These are phyloP conservation scores for Apiospora saccharicola DNA, from an alignment of 2,329 filamentous ascomycete species.

Conservation along the genomic window DNA sequence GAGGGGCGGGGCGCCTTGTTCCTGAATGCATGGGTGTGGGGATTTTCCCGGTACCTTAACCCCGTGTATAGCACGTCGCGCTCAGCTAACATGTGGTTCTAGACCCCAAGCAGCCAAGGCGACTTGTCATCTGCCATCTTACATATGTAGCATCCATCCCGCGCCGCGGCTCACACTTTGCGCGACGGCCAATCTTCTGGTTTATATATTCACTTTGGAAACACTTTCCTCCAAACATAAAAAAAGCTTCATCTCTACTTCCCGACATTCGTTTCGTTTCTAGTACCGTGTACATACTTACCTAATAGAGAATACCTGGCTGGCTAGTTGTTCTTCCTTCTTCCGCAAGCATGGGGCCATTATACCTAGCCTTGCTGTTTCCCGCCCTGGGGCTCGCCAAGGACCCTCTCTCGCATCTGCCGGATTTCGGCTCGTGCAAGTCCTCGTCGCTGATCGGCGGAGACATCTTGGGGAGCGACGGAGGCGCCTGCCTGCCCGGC, in stretches of 20 bases:
- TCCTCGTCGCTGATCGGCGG: conserved; percentile 3
- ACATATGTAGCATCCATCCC: neutral
- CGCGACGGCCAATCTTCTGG: neutral
- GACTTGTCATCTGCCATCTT: conserved; percentile 15
- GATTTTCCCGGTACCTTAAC: neutral
- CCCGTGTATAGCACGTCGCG: neutral
- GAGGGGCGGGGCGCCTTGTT: conserved; percentile 15
- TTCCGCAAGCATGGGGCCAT: neutral
- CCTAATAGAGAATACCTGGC: neutral
- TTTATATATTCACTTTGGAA: neutral
- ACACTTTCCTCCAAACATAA: neutral
- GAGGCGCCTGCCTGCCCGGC: neutral
- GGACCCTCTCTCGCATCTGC: neutral
- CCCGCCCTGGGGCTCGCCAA: conserved; percentile 19
- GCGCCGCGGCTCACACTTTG: neutral
- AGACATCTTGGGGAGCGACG: neutral
- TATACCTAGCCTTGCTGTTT: conserved; percentile 12
- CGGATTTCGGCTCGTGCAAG: conserved; percentile 3
- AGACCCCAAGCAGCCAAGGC: conserved; percentile 7
- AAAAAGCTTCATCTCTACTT: neutral
- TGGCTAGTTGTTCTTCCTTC: neutral
- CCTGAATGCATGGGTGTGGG: conserved; percentile 1
- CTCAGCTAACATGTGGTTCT: neutral
- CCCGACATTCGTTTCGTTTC: neutral
- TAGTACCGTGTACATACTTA: neutral